phyloP scores from a whole-genome alignment of 108 stramenopile species.

The Epithemia pelagica region DNA sequence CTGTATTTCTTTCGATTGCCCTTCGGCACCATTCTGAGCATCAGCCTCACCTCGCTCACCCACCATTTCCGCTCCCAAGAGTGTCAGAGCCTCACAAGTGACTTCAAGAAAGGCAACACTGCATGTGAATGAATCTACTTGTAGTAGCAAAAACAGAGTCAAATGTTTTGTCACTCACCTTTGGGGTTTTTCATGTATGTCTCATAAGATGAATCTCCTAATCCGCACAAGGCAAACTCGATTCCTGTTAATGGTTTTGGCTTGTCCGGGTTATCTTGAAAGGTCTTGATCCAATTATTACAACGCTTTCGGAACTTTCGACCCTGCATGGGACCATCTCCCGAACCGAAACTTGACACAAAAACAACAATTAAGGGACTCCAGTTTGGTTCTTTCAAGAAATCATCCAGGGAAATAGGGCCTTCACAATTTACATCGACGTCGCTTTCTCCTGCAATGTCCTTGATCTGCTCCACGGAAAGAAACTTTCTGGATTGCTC shows the following conservation, averaged over 20 bases:
- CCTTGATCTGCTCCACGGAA: not conserved
- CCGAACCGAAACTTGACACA: constrained; percentile 1
- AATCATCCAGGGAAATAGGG: constrained; percentile 1
- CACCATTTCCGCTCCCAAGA: constrained; percentile 43
- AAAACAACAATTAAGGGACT: not conserved
- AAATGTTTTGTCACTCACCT: not conserved
- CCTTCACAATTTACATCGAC: not conserved
- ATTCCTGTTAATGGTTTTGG: not conserved
- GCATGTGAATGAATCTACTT: not conserved
- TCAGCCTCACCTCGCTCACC: constrained; percentile 61
- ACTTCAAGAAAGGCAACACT: not conserved
- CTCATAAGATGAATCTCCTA: constrained; percentile 54
- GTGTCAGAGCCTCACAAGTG: constrained; percentile 45
- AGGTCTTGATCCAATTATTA: not conserved
- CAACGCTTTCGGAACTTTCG: constrained; percentile 3
- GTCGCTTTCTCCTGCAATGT: not conserved
- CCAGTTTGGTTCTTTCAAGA: not conserved
- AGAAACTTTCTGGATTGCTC: not conserved
- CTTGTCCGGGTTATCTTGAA: constrained; percentile 2
- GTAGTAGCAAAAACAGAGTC: not conserved
- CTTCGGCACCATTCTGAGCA: constrained; percentile 27
- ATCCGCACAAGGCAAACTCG: constrained; percentile 15
- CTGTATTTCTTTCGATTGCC: constrained; percentile 4
- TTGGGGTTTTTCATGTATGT: constrained; percentile 67
- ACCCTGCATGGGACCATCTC: not conserved